A percentile compares a stretch with the other conserved stretches of the same genome.
These are phyloP conservation scores for Sorghum bicolor DNA, from an alignment of 176 grass and related monocot genomes.

Conservation along the genomic window Sorghum_bicolor_NCBIv3 NC_012870.2:13228001-13228500, in stretches of 20 bases:
- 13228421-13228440: neutral
- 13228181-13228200: neutral
- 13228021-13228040: neutral
- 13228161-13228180: neutral
- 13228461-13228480: neutral
- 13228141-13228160: neutral
- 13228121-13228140: neutral
- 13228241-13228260: neutral
- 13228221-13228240: neutral
- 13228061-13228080: neutral
- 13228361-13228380: neutral
- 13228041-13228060: neutral
- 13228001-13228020: neutral
- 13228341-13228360: neutral
- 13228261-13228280: neutral
- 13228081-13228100: neutral
- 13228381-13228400: neutral
- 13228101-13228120: neutral
- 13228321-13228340: neutral
- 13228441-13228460: conserved; percentile 7
- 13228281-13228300: neutral
- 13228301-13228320: neutral
- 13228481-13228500: conserved; percentile 1
- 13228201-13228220: neutral
- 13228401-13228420: neutral